phyloP scores from a whole-genome alignment of 208 protist species.

The Novymonas esmeraldas region DNA sequence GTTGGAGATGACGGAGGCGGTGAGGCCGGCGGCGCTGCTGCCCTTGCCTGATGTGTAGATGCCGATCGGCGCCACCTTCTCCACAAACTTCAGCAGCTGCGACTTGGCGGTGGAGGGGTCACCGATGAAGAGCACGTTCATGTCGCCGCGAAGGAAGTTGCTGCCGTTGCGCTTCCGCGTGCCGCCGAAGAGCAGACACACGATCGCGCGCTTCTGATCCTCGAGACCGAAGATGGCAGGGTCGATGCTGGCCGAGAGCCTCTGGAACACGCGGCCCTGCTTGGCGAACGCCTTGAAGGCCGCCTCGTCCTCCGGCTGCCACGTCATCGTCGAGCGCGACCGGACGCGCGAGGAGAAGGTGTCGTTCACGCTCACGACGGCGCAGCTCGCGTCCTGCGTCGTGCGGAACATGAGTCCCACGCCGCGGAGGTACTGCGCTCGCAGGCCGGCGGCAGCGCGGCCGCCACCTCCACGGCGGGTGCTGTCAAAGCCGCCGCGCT shows the following conservation, averaged over 20 bases:
- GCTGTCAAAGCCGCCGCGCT: conserved; percentile 56
- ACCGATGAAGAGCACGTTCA: conserved; percentile 99
- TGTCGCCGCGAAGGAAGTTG: conserved; percentile 98
- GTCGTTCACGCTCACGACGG: conserved; percentile 84
- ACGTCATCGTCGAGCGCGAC: conserved; percentile 72
- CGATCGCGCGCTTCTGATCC: conserved; percentile 97
- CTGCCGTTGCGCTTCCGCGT: conserved; percentile 97
- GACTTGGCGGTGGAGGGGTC: conserved; percentile 99
- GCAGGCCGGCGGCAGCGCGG: conserved; percentile 70
- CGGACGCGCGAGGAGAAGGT: conserved; percentile 89
- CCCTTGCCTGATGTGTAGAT: conserved; percentile 99
- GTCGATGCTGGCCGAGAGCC: conserved; percentile 95
- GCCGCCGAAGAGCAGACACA: conserved; percentile 98
- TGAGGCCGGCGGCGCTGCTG: conserved; percentile 98
- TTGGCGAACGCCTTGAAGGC: conserved; percentile 90
- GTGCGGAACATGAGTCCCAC: conserved; percentile 85
- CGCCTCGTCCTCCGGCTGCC: conserved; percentile 90
- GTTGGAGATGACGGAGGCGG: conserved; percentile 95
- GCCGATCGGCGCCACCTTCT: conserved; percentile 96
- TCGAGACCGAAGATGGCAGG: conserved; percentile 98
- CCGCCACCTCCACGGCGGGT: conserved; percentile 36
- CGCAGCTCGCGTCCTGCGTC: conserved; percentile 35
- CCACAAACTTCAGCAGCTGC: conserved; percentile 99
- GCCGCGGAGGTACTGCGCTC: conserved; percentile 90
- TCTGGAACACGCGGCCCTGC: conserved; percentile 92